Evolutionary conservation across 108 stramenopile species (phyloP).

Genomic region (Tribonema minus): DNA sequence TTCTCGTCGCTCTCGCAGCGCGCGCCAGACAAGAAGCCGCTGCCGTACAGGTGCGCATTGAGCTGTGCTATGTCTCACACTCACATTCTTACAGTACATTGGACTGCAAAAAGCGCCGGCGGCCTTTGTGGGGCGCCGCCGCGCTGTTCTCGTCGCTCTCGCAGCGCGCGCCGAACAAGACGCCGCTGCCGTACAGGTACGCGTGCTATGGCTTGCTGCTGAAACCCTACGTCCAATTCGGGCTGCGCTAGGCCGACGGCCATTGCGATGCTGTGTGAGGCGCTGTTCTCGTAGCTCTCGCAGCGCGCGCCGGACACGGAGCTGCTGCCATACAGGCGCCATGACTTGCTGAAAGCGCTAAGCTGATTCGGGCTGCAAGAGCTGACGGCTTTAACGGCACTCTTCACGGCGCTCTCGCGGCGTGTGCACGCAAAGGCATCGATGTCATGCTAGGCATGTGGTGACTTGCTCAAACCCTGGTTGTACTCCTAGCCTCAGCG

Average conservation of each 20-base stretch:
- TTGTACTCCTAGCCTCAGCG: no score
- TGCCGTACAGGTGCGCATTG: no score
- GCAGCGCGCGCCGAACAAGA: background rate
- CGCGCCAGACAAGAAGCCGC: background rate
- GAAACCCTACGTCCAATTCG: background rate
- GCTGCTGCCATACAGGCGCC: no score
- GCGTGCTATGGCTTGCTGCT: background rate
- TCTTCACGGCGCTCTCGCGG: slow-evolving; percentile 7
- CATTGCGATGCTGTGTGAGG: background rate
- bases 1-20: background rate
- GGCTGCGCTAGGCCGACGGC: background rate
- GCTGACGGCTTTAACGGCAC: no score
- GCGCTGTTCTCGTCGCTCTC: background rate
- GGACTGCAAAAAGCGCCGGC: background rate
- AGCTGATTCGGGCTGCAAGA: no score
- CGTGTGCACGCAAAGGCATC: no score
- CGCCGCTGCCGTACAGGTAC: background rate
- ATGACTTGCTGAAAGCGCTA: no score
- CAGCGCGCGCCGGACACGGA: slow-evolving; percentile 22
- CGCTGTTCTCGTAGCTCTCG: slow-evolving; percentile 32
- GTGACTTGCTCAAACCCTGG: no score
- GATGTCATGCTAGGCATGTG: no score
- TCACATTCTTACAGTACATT: background rate
- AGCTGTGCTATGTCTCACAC: no score
- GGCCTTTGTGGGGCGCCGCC: background rate